phyloP scores from a whole-genome alignment of 202 grass and related monocot genomes.

The Elaeis oleifera region DNA sequence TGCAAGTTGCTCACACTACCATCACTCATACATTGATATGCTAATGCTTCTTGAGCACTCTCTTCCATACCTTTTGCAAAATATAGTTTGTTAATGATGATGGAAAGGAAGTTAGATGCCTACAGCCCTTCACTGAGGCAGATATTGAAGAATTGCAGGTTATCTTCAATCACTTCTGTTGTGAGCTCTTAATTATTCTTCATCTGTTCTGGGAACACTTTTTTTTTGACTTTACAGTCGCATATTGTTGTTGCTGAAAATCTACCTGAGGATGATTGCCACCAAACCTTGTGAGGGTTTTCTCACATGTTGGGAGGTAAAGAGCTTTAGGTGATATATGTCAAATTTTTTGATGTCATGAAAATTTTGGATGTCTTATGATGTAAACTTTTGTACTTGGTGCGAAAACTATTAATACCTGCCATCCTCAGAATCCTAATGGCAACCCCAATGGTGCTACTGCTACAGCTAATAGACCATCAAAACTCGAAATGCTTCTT shows the following conservation, averaged over 20 bases:
- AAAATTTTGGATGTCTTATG: no score
- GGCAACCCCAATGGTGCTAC: constrained; percentile 41
- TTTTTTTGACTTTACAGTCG: constrained; percentile 32
- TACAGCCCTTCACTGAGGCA: constrained; percentile 62
- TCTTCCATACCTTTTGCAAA: no score
- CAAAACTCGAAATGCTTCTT: constrained; percentile 95
- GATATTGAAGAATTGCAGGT: constrained; percentile 97
- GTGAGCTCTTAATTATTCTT: background rate
- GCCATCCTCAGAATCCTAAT: constrained; percentile 67
- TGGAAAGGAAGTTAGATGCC: constrained; percentile 76
- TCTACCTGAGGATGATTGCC: constrained; percentile 94
- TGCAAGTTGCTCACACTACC: no score
- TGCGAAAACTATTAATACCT: constrained; percentile 91
- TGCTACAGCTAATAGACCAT: constrained; percentile 74
- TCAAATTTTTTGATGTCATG: background rate
- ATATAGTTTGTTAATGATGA: constrained; percentile 77
- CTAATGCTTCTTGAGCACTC: no score
- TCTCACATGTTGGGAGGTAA: constrained; percentile 88
- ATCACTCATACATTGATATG: no score
- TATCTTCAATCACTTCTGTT: background rate
- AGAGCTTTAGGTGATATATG: background rate
- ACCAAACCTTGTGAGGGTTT: constrained; percentile 98
- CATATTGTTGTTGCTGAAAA: constrained; percentile 96
- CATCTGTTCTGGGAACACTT: constrained; percentile 4
- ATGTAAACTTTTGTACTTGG: constrained; percentile 28